These are phyloP conservation scores for Colletotrichum trifolii DNA, from an alignment of 2,329 filamentous ascomycete genomes.

Conservation along the genomic window DNA sequence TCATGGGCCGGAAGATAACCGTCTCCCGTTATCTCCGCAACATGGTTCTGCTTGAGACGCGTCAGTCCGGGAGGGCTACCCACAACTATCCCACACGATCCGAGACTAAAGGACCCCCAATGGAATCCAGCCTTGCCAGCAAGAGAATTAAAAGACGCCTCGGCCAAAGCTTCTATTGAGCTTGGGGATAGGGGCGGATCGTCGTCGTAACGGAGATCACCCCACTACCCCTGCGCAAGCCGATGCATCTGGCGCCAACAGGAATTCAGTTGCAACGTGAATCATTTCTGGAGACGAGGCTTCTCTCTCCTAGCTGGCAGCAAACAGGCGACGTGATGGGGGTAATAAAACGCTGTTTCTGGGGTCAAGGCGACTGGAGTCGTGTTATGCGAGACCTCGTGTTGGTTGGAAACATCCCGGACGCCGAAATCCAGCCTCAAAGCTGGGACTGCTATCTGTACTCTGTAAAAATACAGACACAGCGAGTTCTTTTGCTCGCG, in stretches of 20 bases:
- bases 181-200: slow-evolving; percentile 23
- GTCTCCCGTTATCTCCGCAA: too few species aligned
- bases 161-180: slow-evolving; percentile 1
- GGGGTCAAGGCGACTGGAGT: too few species aligned
- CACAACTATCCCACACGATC: slow-evolving; percentile 11
- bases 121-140: neutral
- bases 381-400: too few species aligned
- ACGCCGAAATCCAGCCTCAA: too few species aligned
- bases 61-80: slow-evolving; percentile 13
- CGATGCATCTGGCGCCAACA: neutral
- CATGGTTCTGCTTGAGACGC: slow-evolving; percentile 10
- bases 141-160: neutral
- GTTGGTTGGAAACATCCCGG: too few species aligned
- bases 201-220: slow-evolving; percentile 28
- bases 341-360: neutral
- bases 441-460: too few species aligned
- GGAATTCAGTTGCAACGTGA: neutral
- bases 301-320: neutral
- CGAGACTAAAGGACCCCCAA: too few species aligned
- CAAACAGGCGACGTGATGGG: neutral
- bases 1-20: too few species aligned
- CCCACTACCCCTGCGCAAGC: slow-evolving; percentile 13
- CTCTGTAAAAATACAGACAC: too few species aligned
- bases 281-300: neutral
- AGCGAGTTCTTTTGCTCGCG: neutral